A percentile compares a stretch with the other conserved stretches of the same genome.
phyloP scores from a whole-genome alignment of 495 filamentous ascomycete genomes.

The Trypethelium eluteriae region DNA sequence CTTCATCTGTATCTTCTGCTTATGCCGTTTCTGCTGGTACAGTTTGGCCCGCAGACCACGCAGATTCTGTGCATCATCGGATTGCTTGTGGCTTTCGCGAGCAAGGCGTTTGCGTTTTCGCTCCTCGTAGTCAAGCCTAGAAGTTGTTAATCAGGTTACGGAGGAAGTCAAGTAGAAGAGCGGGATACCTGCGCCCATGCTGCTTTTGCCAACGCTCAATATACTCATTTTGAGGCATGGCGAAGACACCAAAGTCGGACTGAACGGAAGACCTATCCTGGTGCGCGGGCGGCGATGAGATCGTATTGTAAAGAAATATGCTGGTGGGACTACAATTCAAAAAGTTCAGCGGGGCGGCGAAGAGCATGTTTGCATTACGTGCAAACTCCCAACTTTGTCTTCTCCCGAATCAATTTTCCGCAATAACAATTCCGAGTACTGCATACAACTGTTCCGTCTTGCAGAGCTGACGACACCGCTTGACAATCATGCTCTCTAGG shows the following conservation, averaged over 20 bases:
- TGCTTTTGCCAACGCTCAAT: constrained; percentile 83
- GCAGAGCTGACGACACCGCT: not conserved
- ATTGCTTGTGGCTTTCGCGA: constrained; percentile 77
- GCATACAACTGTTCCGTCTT: not conserved
- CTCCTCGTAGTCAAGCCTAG: constrained; percentile 79
- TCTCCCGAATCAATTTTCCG: too few relatives aligned
- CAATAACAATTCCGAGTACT: too few relatives aligned
- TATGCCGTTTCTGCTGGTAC: constrained; percentile 85
- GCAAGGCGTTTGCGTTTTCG: constrained; percentile 78
- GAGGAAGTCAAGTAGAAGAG: not conserved
- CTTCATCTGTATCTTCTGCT: constrained; percentile 99
- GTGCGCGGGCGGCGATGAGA: too few relatives aligned
- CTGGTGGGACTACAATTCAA: too few relatives aligned
- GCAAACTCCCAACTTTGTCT: not conserved
- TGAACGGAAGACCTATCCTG: not conserved
- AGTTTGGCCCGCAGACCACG: constrained; percentile 88
- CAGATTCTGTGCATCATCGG: constrained; percentile 83
- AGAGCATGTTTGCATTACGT: not conserved
- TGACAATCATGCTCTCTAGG: constrained; percentile 22
- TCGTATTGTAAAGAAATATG: too few relatives aligned
- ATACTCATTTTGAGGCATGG: constrained; percentile 87
- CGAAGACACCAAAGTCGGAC: constrained; percentile 20
- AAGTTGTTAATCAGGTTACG: constrained; percentile 17
- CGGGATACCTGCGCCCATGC: constrained; percentile 56
- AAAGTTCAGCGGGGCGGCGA: not conserved